Base-by-base conservation (phyloP, 2,329 filamentous ascomycete genomes). In the Cladobotryum mycophilum region DNA sequence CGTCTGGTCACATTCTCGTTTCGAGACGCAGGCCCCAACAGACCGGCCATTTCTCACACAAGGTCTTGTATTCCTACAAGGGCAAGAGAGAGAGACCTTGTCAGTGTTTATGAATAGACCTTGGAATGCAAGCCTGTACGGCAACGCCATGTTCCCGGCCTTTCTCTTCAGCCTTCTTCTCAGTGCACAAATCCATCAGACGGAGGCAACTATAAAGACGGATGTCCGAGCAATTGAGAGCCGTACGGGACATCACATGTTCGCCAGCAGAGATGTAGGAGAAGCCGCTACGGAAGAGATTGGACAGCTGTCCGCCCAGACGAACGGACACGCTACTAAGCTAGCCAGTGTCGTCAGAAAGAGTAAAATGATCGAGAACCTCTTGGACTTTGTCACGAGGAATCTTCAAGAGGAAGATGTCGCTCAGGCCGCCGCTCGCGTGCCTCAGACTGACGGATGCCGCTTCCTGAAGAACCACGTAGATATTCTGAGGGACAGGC, bases 271-370 rank as follows among this genome's bases (percentile, higher is more conserved):
- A 22, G 56, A 63, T 36, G 37, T 15, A 18, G 54, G 57, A 13
- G 60, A 64, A 9, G 18, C 20, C 18, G 18, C 11, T 5, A 25
- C 41, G 20, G 25, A n/a, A 6, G 20, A 41, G 1, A n/a, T 15
- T 15, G 36, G 61, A 3, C 51, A 56, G 2, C 53, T 70, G n/a
- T 67, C 64, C 0, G 63, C 64, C 9, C 51, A 64, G 36, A 66
- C 68, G 55, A 68, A 64, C 46, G 65, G 67, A 5, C 64, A 56
- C 25, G 63, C 67, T 1, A 61, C 66, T 20, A 67, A 68, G 48
- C 55, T 72, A 5, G 69, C 68, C 3, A 71, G 69, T 46, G 62
- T 64, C 9, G 60, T 62, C 17, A 61, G 69, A 37, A 72, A 71
- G 54, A 63, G 64, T 41, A 62, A 63, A 44, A 63, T 68, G 30